Evolutionary conservation across 1,284 basidiomycete genomes (phyloP), one percentile per base, ranked within the genome.

Genomic region (Cystobasidium sp.): DNA sequence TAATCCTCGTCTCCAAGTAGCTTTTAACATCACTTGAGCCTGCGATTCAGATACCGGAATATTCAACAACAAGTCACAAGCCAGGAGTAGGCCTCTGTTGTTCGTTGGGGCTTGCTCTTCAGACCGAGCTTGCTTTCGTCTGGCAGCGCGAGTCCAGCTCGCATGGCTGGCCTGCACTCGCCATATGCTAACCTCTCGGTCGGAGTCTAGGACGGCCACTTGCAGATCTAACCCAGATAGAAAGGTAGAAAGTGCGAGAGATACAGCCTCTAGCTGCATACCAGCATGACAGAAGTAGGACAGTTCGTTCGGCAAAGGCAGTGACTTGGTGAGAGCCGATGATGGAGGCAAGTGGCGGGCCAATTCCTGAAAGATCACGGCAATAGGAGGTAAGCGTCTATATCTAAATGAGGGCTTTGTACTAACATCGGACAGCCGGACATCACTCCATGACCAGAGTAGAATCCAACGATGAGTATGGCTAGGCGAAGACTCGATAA

Each of bases 381-480:
- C 31, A 31, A 31, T 31, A 31, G 20, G 20, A 31, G 39, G 44
- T 16, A 3, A 41, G 44, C 37, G 8, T 22, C 9, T 20, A 22
- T 20, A 74, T 63, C 37, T n/a, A 46, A 47, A 52, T 37, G 31
- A 65, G 24, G 39, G 12, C 44, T 37, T n/a, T 12, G 22, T 20
- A 84, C 90, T 66, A 80, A 93, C 93, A 76, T 95, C 92, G 0
- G 91, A 89, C 39, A 96, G 83, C 9, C 88, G 87, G 9, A 81
- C 80, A 22, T 86, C 84, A 0, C 82, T 84, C 75, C 90, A 89
- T 0, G 91, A 92, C 95, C 95, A 97, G 0, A 87, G 91, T 0
- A 97, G 82, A 0, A 90, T 91, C 94, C 94, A 98, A 22, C 95
- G 87, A 10, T 89, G 86, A 0, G 94, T 97, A 76, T 89, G 87